phyloP scores from a whole-genome alignment of 345 rosid species.

The Alliaria petiolata region DNA sequence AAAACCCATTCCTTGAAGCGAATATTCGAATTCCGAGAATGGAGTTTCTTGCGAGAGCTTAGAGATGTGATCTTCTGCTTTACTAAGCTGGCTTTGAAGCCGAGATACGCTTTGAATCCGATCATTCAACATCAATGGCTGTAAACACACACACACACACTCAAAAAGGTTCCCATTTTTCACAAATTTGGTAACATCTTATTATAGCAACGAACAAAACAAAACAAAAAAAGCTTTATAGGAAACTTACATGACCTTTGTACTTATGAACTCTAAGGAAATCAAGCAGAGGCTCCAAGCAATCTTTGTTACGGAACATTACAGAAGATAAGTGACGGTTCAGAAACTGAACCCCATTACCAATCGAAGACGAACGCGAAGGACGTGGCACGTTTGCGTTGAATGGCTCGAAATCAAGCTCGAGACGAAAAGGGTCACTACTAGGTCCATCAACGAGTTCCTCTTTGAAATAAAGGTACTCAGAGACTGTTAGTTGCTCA shows the following conservation, averaged over 20 bases:
- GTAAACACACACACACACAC: neutral
- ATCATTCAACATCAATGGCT: slow-evolving; percentile 97
- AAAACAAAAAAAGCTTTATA: neutral
- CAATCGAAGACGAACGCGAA: slow-evolving; percentile 85
- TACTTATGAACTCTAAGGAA: slow-evolving; percentile 81
- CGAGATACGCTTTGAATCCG: slow-evolving; percentile 54
- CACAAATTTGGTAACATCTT: neutral
- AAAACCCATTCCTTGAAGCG: slow-evolving; percentile 91
- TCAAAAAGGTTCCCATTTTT: neutral
- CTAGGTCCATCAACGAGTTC: slow-evolving; percentile 72
- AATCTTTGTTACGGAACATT: slow-evolving; percentile 91
- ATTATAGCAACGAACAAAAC: neutral
- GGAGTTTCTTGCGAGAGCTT: slow-evolving; percentile 68
- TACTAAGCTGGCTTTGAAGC: slow-evolving; percentile 62
- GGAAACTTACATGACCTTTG: slow-evolving; percentile 80
- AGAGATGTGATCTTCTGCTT: slow-evolving; percentile 88
- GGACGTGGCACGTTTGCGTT: slow-evolving; percentile 88
- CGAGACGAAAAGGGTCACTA: slow-evolving; percentile 55
- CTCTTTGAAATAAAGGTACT: slow-evolving; percentile 89
- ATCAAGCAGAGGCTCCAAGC: slow-evolving; percentile 79
- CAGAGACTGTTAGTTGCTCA: slow-evolving; percentile 73
- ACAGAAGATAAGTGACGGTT: slow-evolving; percentile 93
- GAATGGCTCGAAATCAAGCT: slow-evolving; percentile 97
- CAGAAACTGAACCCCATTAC: slow-evolving; percentile 98
- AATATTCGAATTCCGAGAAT: slow-evolving; percentile 71